Percentiles rank a stretch among this genome's conserved stretches.
Conservation (phyloP, 2,329 filamentous ascomycete genomes). For the Penicillium sp. region DNA sequence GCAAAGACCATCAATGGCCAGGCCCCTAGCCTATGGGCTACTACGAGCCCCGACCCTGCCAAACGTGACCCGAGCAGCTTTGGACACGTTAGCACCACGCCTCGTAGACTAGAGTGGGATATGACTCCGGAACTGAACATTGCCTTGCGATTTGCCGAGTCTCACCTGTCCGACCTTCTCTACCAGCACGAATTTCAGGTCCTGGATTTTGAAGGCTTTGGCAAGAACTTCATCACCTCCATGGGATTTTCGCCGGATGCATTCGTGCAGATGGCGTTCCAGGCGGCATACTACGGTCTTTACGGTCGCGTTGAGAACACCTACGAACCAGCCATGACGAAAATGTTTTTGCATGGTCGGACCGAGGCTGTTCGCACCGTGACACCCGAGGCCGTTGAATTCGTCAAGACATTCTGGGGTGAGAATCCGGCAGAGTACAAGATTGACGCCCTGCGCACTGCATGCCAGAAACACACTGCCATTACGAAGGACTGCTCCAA, state of each 20-base stretch:
- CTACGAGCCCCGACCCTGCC: slow-evolving; percentile 84
- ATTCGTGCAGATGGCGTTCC: slow-evolving; percentile 98
- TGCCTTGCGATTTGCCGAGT: slow-evolving; percentile 92
- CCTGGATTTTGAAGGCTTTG: slow-evolving; percentile 84
- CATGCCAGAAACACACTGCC: slow-evolving; percentile 78
- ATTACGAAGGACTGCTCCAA: slow-evolving; percentile 85
- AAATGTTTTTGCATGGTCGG: slow-evolving; percentile 86
- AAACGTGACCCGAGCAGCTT: slow-evolving; percentile 91
- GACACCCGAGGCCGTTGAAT: slow-evolving; percentile 79
- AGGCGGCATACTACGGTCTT: slow-evolving; percentile 95
- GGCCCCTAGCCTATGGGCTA: slow-evolving; percentile 89
- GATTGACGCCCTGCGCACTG: slow-evolving; percentile 80
- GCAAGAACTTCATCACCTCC: slow-evolving; percentile 96
- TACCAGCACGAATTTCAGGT: slow-evolving; percentile 96
- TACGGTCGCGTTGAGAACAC: slow-evolving; percentile 93
- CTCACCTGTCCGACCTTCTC: slow-evolving; percentile 88
- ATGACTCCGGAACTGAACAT: slow-evolving; percentile 91
- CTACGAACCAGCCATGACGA: slow-evolving; percentile 98
- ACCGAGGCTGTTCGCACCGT: slow-evolving; percentile 92
- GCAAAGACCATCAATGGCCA: slow-evolving; percentile 93
- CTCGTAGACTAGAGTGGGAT: slow-evolving; percentile 96
- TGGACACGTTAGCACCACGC: slow-evolving; percentile 88
- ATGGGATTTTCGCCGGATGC: slow-evolving; percentile 97
- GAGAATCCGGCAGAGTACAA: slow-evolving; percentile 83
- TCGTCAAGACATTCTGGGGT: slow-evolving; percentile 92